phyloP scores from a whole-genome alignment of 495 filamentous ascomycete genomes.

The Parathielavia hyrcaniae region DNA sequence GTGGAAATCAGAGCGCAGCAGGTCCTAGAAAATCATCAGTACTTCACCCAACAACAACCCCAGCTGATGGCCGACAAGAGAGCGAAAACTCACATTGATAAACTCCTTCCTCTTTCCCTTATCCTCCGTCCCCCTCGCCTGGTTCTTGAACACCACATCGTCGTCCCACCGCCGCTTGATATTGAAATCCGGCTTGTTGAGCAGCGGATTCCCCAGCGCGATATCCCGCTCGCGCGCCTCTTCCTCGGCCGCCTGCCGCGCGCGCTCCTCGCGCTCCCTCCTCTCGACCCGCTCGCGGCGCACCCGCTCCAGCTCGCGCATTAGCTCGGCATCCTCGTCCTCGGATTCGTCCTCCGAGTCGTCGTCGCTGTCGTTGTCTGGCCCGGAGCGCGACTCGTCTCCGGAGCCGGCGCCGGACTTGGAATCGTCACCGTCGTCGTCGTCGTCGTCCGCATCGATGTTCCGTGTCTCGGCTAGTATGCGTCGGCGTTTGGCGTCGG shows the following conservation, averaged over 20 bases:
- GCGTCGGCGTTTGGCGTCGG: constrained; percentile 74
- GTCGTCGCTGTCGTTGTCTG: constrained; percentile 41
- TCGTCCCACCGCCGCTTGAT: constrained; percentile 91
- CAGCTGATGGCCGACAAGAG: too few relatives aligned
- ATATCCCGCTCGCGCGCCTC: constrained; percentile 82
- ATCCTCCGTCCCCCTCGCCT: constrained; percentile 90
- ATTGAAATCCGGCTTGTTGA: constrained; percentile 69
- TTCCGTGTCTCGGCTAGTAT: constrained; percentile 84
- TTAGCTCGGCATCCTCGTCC: constrained; percentile 83
- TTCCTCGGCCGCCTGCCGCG: constrained; percentile 68
- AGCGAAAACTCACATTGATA: constrained; percentile 64
- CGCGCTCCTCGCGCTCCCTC: constrained; percentile 77
- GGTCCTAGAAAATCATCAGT: constrained; percentile 52
- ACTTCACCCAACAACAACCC: constrained; percentile 1
- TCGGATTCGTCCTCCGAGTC: constrained; percentile 51
- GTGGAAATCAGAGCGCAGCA: constrained; percentile 93
- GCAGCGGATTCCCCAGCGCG: constrained; percentile 82
- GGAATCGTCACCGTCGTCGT: constrained; percentile 60
- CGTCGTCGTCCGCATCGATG: constrained; percentile 86
- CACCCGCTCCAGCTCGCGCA: constrained; percentile 91
- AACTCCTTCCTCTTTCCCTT: constrained; percentile 88
- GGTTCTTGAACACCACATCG: constrained; percentile 99
- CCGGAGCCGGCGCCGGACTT: constrained; percentile 54
- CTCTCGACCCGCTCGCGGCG: constrained; percentile 82
- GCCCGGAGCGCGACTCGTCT: constrained; percentile 30